Evolutionary conservation across 2,329 filamentous ascomycete genomes (phyloP), one percentile per base, ranked within the genome.

Genomic region (Camillea tinctor): DNA sequence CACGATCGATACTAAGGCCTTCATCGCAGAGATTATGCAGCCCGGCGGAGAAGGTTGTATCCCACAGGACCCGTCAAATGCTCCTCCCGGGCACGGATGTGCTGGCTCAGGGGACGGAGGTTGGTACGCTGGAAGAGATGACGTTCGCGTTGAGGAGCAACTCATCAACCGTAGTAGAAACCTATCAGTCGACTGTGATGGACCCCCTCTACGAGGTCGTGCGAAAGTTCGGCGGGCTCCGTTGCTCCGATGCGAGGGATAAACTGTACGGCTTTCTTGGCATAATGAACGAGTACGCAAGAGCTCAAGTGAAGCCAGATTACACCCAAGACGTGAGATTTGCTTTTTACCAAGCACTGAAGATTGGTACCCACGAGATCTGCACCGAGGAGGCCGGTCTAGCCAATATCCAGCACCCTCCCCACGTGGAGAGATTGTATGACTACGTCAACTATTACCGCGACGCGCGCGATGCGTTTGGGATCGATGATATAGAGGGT

Each of bases 271-370:
- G 68, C 3, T 62, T 69, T 44, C 63, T 66, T 24, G 67, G 66
- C 54, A 48, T 65, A 1, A 48, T 66, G 13, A 59, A 62, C 21
- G 61, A 65, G 11, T 54, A 55, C 13, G 61, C 52, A 30, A 50
- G 56, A 40, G 58, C 49, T 5, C 20, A 24, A 17, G 81, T 84
- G 71, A 79, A 79, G 73, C 79, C 79, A 67, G 83, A 84, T 77
- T 83, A 84, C 77, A 76, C 72, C 62, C 74, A 82, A 69, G 76
- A 75, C 60, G 71, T 73, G 44, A 68, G 84, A 73, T 84, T 84
- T 63, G 88, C 93, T 71, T 92, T 96, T 86, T 95, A 95, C 87
- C 90, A 89, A 77, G 91, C 92, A 57, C 83, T 96, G 74, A 87
- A 89, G 79, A 52, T 63, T 9, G 60, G 62, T 0, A 30, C 63